Evolutionary conservation across 2,329 filamentous ascomycete genomes (phyloP).

Genomic region (Aspergillus alliaceus): DNA sequence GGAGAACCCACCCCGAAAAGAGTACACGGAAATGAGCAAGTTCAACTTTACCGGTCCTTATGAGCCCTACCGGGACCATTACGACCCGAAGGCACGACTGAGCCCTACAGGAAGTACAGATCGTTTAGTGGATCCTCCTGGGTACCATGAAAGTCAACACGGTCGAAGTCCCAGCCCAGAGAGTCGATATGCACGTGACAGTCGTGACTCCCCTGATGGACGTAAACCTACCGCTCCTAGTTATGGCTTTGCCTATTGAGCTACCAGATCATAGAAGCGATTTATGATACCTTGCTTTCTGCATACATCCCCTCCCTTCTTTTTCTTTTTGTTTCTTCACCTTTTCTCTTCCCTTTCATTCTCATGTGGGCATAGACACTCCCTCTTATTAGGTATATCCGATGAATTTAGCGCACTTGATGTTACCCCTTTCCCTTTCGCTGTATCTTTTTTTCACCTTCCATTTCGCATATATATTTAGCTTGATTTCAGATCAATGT

Average conservation of each 20-base stretch:
- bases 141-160: slow-evolving; percentile 27
- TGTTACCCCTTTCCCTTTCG: not conserved
- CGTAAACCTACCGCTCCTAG: slow-evolving; percentile 28
- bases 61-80: slow-evolving; percentile 39
- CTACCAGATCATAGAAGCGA: not conserved
- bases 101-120: slow-evolving; percentile 35
- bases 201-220: slow-evolving; percentile 33
- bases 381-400: slow-evolving; percentile 7
- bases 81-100: slow-evolving; percentile 23
- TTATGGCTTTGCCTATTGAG: slow-evolving; percentile 37
- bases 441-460: not conserved
- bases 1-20: slow-evolving; percentile 51
- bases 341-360: not conserved
- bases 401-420: slow-evolving; percentile 10
- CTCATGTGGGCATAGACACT: slow-evolving; percentile 3
- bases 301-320: slow-evolving; percentile 5
- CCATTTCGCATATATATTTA: not conserved
- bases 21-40: slow-evolving; percentile 39
- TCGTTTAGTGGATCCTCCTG: slow-evolving; percentile 28
- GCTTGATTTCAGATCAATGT: not conserved
- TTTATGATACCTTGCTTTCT: slow-evolving; percentile 5
- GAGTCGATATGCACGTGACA: slow-evolving; percentile 23
- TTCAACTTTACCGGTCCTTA: slow-evolving; percentile 43
- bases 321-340: not conserved
- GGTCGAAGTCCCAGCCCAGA: slow-evolving; percentile 28